A percentile compares a stretch with the other conserved stretches of the same genome.
These are phyloP conservation scores for Enteropsectra breve DNA, from an alignment of 371 early-diverging fungal genomes.

Conservation along the genomic window DNA sequence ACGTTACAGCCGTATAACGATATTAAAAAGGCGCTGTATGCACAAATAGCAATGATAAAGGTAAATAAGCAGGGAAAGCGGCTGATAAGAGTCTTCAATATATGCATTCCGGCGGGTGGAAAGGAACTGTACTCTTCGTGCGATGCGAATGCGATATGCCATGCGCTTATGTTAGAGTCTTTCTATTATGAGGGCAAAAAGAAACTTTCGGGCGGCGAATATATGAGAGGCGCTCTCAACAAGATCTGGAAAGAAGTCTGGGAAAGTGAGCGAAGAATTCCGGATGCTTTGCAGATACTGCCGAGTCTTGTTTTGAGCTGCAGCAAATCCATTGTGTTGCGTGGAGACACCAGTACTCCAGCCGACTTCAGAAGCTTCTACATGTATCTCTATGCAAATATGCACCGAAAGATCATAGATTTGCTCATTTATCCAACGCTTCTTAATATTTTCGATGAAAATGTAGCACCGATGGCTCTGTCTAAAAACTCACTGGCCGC, in stretches of 20 bases:
- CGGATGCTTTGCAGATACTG: conserved; percentile 36
- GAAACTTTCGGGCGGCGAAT: conserved; percentile 36
- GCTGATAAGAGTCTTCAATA: conserved; percentile 82
- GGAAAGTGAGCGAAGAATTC: conserved; percentile 12
- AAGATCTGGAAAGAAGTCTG: conserved; percentile 27
- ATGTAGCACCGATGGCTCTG: conserved; percentile 37
- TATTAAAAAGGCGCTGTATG: conserved; percentile 68
- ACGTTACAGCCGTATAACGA: conserved; percentile 75
- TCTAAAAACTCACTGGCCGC: conserved; percentile 37
- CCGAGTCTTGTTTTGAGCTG: conserved; percentile 43
- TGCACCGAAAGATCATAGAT: conserved; percentile 47
- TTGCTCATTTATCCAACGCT: conserved; percentile 57
- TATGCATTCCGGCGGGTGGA: conserved; percentile 68
- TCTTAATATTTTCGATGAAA: conserved; percentile 19
- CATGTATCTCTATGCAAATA: conserved; percentile 39
- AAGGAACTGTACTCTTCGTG: conserved; percentile 29
- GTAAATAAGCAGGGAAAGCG: conserved; percentile 70
- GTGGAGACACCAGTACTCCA: conserved; percentile 42
- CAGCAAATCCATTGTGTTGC: conserved; percentile 52
- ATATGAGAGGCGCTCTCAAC: conserved; percentile 25
- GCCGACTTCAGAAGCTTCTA: conserved; percentile 53
- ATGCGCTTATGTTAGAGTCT: conserved; percentile 44
- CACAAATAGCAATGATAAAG: conserved; percentile 88
- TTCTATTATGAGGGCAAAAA: conserved; percentile 42
- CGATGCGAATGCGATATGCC: conserved; percentile 42